Evolutionary conservation across 2,329 filamentous ascomycete genomes (phyloP).

Genomic region (Emericellopsis cladophorae): DNA sequence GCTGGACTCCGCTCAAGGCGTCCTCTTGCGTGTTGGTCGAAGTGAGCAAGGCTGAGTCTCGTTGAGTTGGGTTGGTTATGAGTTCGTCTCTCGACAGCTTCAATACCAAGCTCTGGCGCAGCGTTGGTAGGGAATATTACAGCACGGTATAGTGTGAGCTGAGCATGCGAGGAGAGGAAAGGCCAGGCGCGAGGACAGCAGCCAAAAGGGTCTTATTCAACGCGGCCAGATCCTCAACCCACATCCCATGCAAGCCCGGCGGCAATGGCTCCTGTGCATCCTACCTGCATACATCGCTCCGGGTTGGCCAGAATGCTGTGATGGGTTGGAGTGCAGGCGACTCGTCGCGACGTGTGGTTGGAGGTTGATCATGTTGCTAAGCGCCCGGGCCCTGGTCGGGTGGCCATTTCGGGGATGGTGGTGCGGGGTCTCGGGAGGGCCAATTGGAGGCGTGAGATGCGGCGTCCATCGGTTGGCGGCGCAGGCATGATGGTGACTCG

Average conservation of each 20-base stretch:
- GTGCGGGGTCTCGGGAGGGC: too few species aligned
- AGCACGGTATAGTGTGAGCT: background rate
- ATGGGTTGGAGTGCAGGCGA: background rate
- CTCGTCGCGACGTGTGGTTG: constrained; percentile 2
- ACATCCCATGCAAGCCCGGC: background rate
- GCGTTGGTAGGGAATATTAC: too few species aligned
- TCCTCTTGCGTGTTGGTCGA: too few species aligned
- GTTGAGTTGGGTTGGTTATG: too few species aligned
- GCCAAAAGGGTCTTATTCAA: background rate
- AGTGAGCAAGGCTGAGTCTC: too few species aligned
- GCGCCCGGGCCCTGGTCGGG: constrained; percentile 1
- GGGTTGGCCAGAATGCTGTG: background rate
- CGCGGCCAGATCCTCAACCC: background rate
- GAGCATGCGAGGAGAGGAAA: background rate
- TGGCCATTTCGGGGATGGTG: background rate
- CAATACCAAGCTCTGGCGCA: too few species aligned
- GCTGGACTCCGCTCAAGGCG: too few species aligned
- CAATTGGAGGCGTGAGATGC: too few species aligned
- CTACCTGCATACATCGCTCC: background rate
- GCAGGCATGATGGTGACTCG: too few species aligned
- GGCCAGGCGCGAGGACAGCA: background rate
- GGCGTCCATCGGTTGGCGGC: too few species aligned
- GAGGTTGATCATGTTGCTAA: background rate
- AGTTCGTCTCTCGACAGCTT: too few species aligned
- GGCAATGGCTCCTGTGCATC: background rate